Base-by-base conservation (phyloP, 2,329 filamentous ascomycete genomes). In the Thielaviopsis euricoi region DNA sequence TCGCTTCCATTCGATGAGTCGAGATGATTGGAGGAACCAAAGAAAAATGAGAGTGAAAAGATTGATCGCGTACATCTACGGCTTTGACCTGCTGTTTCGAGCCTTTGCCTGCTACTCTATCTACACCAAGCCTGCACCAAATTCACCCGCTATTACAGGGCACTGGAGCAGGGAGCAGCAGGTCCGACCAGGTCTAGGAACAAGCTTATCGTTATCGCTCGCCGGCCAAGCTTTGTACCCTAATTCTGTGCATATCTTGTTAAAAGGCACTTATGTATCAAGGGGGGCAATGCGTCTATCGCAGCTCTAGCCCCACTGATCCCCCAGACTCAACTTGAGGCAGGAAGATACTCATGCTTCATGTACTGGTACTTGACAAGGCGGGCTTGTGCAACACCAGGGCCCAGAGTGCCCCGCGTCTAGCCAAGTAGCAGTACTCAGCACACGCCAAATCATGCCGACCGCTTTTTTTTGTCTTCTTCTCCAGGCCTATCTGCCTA, bases 281-380 rank as follows among this genome's bases (percentile, higher is more conserved):
- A 43, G n/a, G 6, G 37, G 2, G 37, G 37, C 37, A 2, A 43
- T 43, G 37, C 37, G n/a, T 43, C 17, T 43, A 43, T 43, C 37
- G 10, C 6, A 7, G 9, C 6, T n/a, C 6, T 43, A 17, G 37
- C 37, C 37, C 15, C 37, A 43, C 37, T 43, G 37, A 43, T 43
- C 37, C 37, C n/a, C 37, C 37, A 43, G 22, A 52, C 51, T 33
- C 29, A 33, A 33, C 29, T 33, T 33, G 29, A n/a, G 29, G 5
- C 29, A 33, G 29, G 29, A n/a, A n/a, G n/a, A n/a, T n/a, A n/a
- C n/a, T n/a, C n/a, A n/a, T 4, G 29, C 51, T 21, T 25, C n/a
- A n/a, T 29, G 51, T 52, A 52, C 51, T 52, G 51, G 51, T 52
- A 52, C 51, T 52, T 52, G 51, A 29, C 51, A 52, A 25, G 23